A percentile compares a stretch with the other conserved stretches of the same genome.
Conservation (phyloP, 495 filamentous ascomycete genomes). For the Neurospora discreta region DNA sequence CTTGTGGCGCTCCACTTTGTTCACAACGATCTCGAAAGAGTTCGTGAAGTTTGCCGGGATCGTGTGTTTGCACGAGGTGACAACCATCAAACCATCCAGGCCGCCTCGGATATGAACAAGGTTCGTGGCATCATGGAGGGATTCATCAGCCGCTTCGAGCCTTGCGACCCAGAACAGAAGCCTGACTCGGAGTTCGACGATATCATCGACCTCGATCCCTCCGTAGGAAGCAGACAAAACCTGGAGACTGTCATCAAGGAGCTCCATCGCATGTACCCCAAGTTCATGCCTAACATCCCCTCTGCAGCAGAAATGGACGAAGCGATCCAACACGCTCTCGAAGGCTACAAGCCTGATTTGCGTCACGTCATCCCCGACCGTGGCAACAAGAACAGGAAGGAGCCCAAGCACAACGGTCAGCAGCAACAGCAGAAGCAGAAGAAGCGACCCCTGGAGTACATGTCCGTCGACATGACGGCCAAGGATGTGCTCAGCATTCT, state of each 20-base stretch:
- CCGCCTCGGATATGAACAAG: slow-evolving; percentile 53
- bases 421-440: slow-evolving; percentile 29
- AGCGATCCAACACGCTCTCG: slow-evolving; percentile 65
- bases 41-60: slow-evolving; percentile 62
- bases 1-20: slow-evolving; percentile 91
- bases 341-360: slow-evolving; percentile 66
- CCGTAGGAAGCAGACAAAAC: slow-evolving; percentile 66
- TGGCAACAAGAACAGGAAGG: slow-evolving; percentile 23
- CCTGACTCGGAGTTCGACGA: slow-evolving; percentile 74
- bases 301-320: slow-evolving; percentile 62
- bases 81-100: slow-evolving; percentile 96
- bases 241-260: slow-evolving; percentile 67
- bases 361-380: slow-evolving; percentile 56
- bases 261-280: slow-evolving; percentile 62
- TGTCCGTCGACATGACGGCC: slow-evolving; percentile 54
- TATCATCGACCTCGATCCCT: slow-evolving; percentile 75
- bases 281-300: slow-evolving; percentile 62
- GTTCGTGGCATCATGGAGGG: slow-evolving; percentile 89
- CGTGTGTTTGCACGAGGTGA: slow-evolving; percentile 80
- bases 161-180: slow-evolving; percentile 44
- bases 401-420: slow-evolving; percentile 29
- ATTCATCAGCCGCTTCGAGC: slow-evolving; percentile 79
- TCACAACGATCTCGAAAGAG: slow-evolving; percentile 59
- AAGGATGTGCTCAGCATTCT: slow-evolving; percentile 49
- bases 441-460: slow-evolving; percentile 61